phyloP scores from a whole-genome alignment of 2,329 filamentous ascomycete species.

The Aureobasidium sp. region DNA sequence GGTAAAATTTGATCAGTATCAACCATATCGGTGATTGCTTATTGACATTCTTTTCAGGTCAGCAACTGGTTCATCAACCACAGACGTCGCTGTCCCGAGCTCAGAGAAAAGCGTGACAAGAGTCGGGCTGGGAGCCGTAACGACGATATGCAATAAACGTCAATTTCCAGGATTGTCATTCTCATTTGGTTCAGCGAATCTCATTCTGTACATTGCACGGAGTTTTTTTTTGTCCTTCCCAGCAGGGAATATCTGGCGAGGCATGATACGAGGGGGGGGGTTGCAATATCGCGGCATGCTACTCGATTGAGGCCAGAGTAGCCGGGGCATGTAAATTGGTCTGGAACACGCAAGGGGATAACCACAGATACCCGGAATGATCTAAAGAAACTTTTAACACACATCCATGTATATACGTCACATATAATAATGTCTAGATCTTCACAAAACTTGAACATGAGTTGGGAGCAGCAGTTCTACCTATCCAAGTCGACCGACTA shows the following conservation, averaged over 20 bases:
- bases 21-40: not conserved
- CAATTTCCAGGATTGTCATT: not conserved
- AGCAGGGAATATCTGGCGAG: not conserved
- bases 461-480: not conserved
- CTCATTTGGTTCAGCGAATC: not conserved
- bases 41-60: slow-evolving; percentile 18
- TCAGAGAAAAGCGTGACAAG: slow-evolving; percentile 30
- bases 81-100: slow-evolving; percentile 29
- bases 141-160: slow-evolving; percentile 5
- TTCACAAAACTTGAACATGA: not conserved
- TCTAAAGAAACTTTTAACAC: not conserved
- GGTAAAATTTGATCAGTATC: not conserved
- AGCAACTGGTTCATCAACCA: slow-evolving; percentile 36
- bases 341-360: slow-evolving; percentile 4
- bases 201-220: not conserved
- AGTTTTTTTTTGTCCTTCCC: slow-evolving; percentile 1
- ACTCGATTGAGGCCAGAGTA: not conserved
- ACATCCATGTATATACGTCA: not conserved
- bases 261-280: not conserved
- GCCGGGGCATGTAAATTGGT: slow-evolving; percentile 3
- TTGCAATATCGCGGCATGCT: not conserved
- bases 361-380: slow-evolving; percentile 10
- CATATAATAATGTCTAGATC: not conserved
- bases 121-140: slow-evolving; percentile 10
- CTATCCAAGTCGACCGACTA: not conserved